A percentile compares a stretch with the other conserved stretches of the same genome.
These are phyloP conservation scores for Elsinoe necatrix DNA, from an alignment of 2,329 filamentous ascomycete species.

Conservation along the genomic window DNA sequence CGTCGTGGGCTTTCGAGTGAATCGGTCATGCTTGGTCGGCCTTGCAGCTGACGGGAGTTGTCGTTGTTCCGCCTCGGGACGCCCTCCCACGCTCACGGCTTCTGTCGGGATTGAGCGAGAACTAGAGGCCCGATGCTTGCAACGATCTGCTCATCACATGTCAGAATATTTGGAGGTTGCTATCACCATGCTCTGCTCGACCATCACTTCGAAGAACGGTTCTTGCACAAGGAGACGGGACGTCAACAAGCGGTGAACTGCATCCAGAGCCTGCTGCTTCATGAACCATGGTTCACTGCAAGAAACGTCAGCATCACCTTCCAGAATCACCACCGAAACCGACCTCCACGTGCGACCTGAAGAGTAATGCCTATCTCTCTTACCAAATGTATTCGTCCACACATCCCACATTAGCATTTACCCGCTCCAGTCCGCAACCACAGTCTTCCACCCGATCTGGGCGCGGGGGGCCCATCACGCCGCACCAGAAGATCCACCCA, in stretches of 20 bases:
- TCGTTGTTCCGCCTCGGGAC: constrained; percentile 1
- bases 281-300: not conserved
- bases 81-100: not conserved
- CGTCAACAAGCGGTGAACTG: not conserved
- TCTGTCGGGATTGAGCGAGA: not conserved
- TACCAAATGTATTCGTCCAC: not conserved
- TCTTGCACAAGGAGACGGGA: not conserved
- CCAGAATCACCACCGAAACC: not conserved
- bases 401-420: constrained; percentile 2
- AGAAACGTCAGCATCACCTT: not conserved
- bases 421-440: not conserved
- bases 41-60: constrained; percentile 7
- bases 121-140: not conserved
- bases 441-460: not conserved
- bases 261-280: not conserved
- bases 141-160: not conserved
- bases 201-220: not conserved
- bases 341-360: not conserved
- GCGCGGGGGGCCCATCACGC: constrained; percentile 1
- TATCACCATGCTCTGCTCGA: not conserved
- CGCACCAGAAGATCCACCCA: not conserved
- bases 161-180: not conserved
- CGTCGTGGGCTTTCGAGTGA: not conserved
- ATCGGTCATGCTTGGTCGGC: not conserved
- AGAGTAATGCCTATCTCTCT: not conserved